A percentile compares a stretch with the other conserved stretches of the same genome.
Conservation (phyloP, 2,329 filamentous ascomycete species). For the Aspergillus sojae region DNA sequence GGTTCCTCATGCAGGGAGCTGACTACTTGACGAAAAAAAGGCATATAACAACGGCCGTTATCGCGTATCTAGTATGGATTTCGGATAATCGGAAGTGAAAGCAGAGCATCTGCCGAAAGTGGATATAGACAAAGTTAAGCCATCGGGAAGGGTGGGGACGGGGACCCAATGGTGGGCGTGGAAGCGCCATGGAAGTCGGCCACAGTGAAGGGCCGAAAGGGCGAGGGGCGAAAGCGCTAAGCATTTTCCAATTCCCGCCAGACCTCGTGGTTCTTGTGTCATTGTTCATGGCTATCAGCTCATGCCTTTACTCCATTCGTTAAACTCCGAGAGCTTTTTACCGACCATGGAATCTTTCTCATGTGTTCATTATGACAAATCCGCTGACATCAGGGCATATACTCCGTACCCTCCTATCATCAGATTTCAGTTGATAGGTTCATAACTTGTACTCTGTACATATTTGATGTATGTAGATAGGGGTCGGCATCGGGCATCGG, state of each 20-base stretch:
- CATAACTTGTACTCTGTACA: background rate
- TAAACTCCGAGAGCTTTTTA: background rate
- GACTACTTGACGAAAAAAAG: background rate
- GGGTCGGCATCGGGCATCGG: background rate
- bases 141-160: background rate
- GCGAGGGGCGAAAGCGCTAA: background rate
- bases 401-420: background rate
- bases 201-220: background rate
- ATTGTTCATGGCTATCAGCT: background rate
- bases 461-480: background rate
- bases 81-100: slow-evolving; percentile 1
- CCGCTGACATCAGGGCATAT: background rate
- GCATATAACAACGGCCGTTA: background rate
- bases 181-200: background rate
- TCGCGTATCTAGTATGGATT: background rate
- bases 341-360: background rate
- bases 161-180: background rate
- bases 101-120: background rate
- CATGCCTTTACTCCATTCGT: background rate
- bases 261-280: background rate
- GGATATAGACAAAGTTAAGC: background rate
- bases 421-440: background rate
- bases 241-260: background rate
- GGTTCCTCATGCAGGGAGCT: background rate
- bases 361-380: slow-evolving; percentile 2